Evolutionary conservation across 148 eudicot species (phyloP).

Genomic region (Spergularia bocconei): DNA sequence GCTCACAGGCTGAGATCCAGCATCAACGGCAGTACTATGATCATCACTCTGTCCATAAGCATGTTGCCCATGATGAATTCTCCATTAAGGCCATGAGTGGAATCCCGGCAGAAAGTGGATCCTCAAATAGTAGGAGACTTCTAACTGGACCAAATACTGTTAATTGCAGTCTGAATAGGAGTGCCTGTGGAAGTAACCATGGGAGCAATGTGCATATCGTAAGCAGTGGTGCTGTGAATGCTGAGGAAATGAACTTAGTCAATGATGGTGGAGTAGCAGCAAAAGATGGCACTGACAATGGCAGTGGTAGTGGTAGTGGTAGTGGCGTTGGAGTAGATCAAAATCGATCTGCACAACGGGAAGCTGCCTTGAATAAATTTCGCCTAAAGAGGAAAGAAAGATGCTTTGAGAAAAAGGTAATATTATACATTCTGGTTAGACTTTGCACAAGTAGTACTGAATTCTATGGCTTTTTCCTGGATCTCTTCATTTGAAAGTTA

Average conservation of each 20-base stretch:
- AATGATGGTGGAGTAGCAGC: constrained; percentile 42
- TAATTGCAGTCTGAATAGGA: constrained; percentile 48
- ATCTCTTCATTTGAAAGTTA: too few species aligned
- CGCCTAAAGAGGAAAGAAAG: constrained; percentile 67
- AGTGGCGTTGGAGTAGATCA: constrained; percentile 46
- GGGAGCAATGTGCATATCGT: constrained; percentile 55
- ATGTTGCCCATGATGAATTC: too few species aligned
- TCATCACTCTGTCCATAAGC: constrained; percentile 37
- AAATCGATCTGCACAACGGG: constrained; percentile 43
- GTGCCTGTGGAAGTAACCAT: constrained; percentile 72
- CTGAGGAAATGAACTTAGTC: constrained; percentile 38
- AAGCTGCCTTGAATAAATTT: constrained; percentile 58
- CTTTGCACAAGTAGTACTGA: too few species aligned
- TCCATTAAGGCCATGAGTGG: not conserved
- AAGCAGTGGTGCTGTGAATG: constrained; percentile 35
- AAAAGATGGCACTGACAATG: constrained; percentile 33
- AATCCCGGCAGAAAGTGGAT: constrained; percentile 34
- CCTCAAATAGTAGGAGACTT: constrained; percentile 29
- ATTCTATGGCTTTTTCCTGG: too few species aligned
- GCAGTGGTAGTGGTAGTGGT: constrained; percentile 35
- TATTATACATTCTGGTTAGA: too few species aligned
- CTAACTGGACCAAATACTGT: constrained; percentile 46
- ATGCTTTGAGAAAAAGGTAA: constrained; percentile 73
- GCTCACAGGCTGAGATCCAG: constrained; percentile 40
- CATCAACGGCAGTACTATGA: constrained; percentile 51